Evolutionary conservation across 768 basidiomycete species (phyloP), one percentile per base, ranked within the genome.

Genomic region (Naganishia vaughanmartiniae): DNA sequence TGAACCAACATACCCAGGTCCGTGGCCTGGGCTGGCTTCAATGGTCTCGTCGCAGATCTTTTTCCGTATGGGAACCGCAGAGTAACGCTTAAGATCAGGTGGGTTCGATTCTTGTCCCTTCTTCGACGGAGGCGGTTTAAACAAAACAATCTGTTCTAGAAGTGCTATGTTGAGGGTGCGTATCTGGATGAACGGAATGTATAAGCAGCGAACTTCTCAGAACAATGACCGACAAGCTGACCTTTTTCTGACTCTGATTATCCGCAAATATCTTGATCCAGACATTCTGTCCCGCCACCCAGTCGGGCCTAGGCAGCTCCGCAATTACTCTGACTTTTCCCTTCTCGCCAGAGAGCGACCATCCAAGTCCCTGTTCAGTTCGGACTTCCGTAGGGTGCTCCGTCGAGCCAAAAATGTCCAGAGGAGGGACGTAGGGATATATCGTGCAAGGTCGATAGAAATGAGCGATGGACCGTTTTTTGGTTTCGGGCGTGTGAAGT

Each of bases 371-470:
- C 76, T 85, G 87, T 12, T 86, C 84, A 1, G 83, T 84, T 17
- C 85, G 85, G 33, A 86, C 86, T 72, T 85, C 84, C 17, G 92
- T 79, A 2, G 89, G 87, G 46, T 85, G 83, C 17, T 84, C 81
- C 3, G 87, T 85, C 3, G 89, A 84, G 1, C 87, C 84, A 21
- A 96, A 85, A 26, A 88, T 83, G 4, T 83, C 68, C 24, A 84
- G 81, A 4, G 89, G 86, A 69, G 90, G 85, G 24, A 93, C 80
- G 55, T 86, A 86, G 0, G 92, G 92, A 87, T 88, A 92, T 33
- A 94, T 83, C 66, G 88, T 87, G 79, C 91, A 89, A 55, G 87
- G 83, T 11, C 93, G 87, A 79, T 93, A 95, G 79, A 94, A 93
- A 81, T 96, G 93, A 4, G 92, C 89, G 39, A 94, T 89, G 3